Base-by-base conservation (phyloP, 1,284 basidiomycete species). In the Austroboletus niveus region DNA sequence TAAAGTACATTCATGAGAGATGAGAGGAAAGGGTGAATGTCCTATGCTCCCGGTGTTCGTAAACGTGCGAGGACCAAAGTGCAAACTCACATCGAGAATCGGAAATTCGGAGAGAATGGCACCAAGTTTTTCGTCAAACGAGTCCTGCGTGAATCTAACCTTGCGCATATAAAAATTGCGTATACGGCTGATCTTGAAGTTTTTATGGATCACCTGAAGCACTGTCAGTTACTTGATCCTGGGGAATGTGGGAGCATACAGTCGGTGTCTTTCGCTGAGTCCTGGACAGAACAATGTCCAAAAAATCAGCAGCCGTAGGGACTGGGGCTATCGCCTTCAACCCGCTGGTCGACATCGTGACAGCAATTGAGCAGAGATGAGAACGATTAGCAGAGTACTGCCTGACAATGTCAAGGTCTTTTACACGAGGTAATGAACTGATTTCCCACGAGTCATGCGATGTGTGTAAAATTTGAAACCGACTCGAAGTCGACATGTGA, bases 121-220 rank as follows among this genome's bases (percentile, higher is more conserved):
- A 53, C 89, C 87, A 34, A 99, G 82, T 72, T 98, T 98, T 74
- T 99, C 96, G 60, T 96, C 94, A 62, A 99, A 98, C 14, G 92
- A 83, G 69, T 98, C 94, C 72, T 98, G 95, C 1, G 95, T 97
- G 73, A 98, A 99, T 76, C 98, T 99, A 75, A 99, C 95, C 74
- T 98, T 99, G 70, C 95, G 87, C 96, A 98, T 98, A 75, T 99
- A 98, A 71, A 98, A 91, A 61, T 90, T 87, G 52, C 93, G 83
- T 69, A 94, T 95, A 50, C 94, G 86, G 57, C 91, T 93, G 71
- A 99, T 99, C 79, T 99, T 98, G 80, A 97, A 98, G 78, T 98
- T 98, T 79, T 94, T 94, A 73, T 96, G 94, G 66, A 97, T 96
- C 61, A 92, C 89, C 89, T 92, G 56, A 41, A 36, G 15, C 24